Evolutionary conservation across 2,329 filamentous ascomycete species (phyloP), one percentile per base, ranked within the genome.

Genomic region (Beauveria asiatica): DNA sequence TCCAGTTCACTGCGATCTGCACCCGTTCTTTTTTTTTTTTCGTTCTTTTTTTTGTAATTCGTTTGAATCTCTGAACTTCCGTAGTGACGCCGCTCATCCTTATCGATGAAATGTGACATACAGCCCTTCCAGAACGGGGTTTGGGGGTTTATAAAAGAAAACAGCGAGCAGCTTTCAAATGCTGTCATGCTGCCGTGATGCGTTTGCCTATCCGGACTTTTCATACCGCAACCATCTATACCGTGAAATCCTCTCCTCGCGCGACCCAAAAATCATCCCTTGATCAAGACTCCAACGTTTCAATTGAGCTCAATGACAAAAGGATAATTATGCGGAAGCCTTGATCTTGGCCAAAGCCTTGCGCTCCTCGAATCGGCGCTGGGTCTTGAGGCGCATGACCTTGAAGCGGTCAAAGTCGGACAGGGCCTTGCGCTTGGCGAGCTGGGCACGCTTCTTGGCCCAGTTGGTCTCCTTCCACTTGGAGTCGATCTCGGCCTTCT

Each of bases 331-430:
- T 77, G 89, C 87, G 72, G 87, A 81, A 72, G 89, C 87, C 83
- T 89, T 89, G 80, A 96, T 82, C 86, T 96, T 96, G 76, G 92
- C 90, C 76, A 95, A 84, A 73, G 90, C 88, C 89, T 97, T 97
- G 82, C 89, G 89, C 80, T 96, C 88, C 85, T 97, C 92, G 82
- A 95, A 97, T 77, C 92, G 90, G 78, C 92, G 90, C 88, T 97
- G 92, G 88, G 99, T 99, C 89, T 93, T 95, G 81, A 97, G 84
- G 80, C 93, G 88, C 86, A 97, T 84, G 73, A 97, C 94, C 90
- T 99, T 97, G 91, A 97, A 99, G 79, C 94, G 89, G 84, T 99
- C 94, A 76, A 99, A 99, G 85, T 99, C 94, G 80, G 88, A 95
- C 69, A 99, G 84, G 73, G 86, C 85, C 82, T 88, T 89, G 84